phyloP scores from a whole-genome alignment of 768 basidiomycete species.

The Lentinula sp. region DNA sequence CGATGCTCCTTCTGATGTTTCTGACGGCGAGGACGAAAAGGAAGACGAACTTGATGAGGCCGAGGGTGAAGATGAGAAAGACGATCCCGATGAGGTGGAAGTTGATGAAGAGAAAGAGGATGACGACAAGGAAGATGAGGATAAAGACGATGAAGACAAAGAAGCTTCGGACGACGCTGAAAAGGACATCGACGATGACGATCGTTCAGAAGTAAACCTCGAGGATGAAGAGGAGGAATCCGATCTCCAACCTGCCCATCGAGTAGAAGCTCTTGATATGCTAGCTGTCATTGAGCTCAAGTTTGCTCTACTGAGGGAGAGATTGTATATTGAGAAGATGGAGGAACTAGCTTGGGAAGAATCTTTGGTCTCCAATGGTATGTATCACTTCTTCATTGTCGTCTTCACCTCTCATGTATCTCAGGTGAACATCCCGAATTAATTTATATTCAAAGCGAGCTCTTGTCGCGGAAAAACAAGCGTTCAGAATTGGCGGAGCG shows the following conservation, averaged over 20 bases:
- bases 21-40: conserved; percentile 16
- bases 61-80: conserved; percentile 10
- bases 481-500: conserved; percentile 75
- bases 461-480: conserved; percentile 73
- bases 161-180: conserved; percentile 3
- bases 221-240: conserved; percentile 18
- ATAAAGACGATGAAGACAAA: conserved; percentile 22
- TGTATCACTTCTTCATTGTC: conserved; percentile 18
- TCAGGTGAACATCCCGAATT: conserved; percentile 85
- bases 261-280: conserved; percentile 84
- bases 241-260: conserved; percentile 75
- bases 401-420: conserved; percentile 1
- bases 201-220: conserved; percentile 12
- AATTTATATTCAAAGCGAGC: conserved; percentile 71
- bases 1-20: conserved; percentile 6
- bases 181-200: conserved; percentile 4
- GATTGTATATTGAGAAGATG: conserved; percentile 93
- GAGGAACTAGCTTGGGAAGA: conserved; percentile 88
- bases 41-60: conserved; percentile 13
- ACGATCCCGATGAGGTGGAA: conserved; percentile 16
- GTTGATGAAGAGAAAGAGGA: conserved; percentile 19
- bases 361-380: conserved; percentile 69
- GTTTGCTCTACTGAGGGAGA: conserved; percentile 81
- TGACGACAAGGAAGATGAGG: conserved; percentile 11
- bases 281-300: conserved; percentile 89